Conservation (phyloP, 257 asterid genomes). For the Linaria vulgaris region DNA sequence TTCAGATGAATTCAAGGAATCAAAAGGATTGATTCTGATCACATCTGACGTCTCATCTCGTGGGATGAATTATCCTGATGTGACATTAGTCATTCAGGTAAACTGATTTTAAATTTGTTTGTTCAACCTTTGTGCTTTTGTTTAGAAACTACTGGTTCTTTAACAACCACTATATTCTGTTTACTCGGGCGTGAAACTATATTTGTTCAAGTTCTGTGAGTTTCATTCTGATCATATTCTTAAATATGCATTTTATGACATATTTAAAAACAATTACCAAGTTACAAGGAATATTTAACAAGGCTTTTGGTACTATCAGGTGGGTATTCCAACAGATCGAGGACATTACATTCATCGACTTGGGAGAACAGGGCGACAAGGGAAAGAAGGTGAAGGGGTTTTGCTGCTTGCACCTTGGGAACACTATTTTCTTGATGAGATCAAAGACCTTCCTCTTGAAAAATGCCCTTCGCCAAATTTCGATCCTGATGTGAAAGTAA, state of each 20-base stretch:
- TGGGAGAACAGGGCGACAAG: conserved; percentile 94
- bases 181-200: neutral
- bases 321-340: conserved; percentile 77
- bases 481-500: conserved; percentile 43
- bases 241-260: neutral
- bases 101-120: neutral
- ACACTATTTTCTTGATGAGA: conserved; percentile 70
- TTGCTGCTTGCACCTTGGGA: conserved; percentile 93
- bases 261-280: neutral
- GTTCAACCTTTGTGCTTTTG: neutral
- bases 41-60: conserved; percentile 85
- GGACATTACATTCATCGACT: conserved; percentile 89
- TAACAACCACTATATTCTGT: neutral
- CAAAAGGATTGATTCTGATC: conserved; percentile 62
- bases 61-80: conserved; percentile 92
- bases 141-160: too few relatives aligned
- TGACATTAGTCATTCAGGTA: conserved; percentile 88
- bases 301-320: conserved; percentile 38
- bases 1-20: conserved; percentile 81
- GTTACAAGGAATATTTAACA: neutral
- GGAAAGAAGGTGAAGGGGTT: conserved; percentile 79
- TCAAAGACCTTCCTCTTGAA: conserved; percentile 75
- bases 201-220: neutral
- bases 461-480: conserved; percentile 43
- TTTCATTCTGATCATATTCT: too few relatives aligned